These are phyloP conservation scores for Sicyos baderoa DNA, from an alignment of 306 rosid species.

Conservation along the genomic window DNA sequence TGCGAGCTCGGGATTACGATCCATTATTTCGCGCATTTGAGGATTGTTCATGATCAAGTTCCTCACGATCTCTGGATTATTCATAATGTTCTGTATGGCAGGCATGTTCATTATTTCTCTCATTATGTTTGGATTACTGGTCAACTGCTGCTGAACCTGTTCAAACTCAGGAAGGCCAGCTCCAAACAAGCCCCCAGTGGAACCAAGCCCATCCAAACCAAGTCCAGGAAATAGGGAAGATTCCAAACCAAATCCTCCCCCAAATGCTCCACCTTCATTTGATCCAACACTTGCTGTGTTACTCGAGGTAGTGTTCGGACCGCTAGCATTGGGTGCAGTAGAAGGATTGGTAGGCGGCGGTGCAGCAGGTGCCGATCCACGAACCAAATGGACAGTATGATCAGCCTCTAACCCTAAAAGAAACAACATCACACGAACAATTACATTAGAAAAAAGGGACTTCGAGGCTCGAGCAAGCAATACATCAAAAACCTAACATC, in stretches of 20 bases:
- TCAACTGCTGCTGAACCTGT: slow-evolving; percentile 66
- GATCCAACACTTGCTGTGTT: slow-evolving; percentile 41
- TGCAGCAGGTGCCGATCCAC: slow-evolving; percentile 49
- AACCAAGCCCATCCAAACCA: slow-evolving; percentile 44
- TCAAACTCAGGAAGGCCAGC: slow-evolving; percentile 61
- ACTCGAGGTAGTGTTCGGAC: slow-evolving; percentile 37
- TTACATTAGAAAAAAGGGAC: neutral
- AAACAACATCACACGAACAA: neutral
- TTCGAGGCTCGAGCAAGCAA: neutral
- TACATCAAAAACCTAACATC: neutral
- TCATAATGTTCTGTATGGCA: slow-evolving; percentile 60
- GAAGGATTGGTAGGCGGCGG: slow-evolving; percentile 26
- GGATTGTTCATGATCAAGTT: slow-evolving; percentile 74
- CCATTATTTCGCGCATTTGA: slow-evolving; percentile 80
- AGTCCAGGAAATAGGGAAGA: slow-evolving; percentile 59
- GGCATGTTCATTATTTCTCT: slow-evolving; percentile 75
- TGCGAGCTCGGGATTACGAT: slow-evolving; percentile 74
- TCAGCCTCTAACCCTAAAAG: slow-evolving; percentile 71
- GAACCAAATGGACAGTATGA: slow-evolving; percentile 79
- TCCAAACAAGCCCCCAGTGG: slow-evolving; percentile 54
- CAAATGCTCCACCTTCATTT: slow-evolving; percentile 48
- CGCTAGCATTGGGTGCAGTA: slow-evolving; percentile 37
- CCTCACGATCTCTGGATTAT: slow-evolving; percentile 62
- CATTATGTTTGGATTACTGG: slow-evolving; percentile 55
- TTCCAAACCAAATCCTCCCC: slow-evolving; percentile 54